A percentile compares a stretch with the other conserved stretches of the same genome.
Evolutionary conservation across 1,139 yeast genomes (phyloP).

Genomic region (Nakaseomyces glabratus): DNA sequence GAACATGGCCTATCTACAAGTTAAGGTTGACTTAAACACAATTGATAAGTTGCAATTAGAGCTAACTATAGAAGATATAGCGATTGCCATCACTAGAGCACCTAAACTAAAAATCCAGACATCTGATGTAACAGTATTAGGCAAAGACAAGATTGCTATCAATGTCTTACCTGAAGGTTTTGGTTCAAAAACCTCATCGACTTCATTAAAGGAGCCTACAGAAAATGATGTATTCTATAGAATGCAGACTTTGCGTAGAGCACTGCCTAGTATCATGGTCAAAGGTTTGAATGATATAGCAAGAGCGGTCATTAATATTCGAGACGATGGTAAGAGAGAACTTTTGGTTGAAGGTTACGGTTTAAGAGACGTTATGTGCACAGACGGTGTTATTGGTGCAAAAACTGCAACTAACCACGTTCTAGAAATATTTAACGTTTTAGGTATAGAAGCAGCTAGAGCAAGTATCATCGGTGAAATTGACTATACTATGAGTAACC

Average conservation of each 20-base stretch:
- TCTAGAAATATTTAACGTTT: slow-evolving; percentile 75
- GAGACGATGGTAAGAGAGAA: slow-evolving; percentile 76
- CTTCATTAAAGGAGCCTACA: slow-evolving; percentile 37
- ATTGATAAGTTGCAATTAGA: slow-evolving; percentile 88
- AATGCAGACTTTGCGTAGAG: slow-evolving; percentile 82
- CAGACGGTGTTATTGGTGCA: slow-evolving; percentile 90
- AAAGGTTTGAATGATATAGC: slow-evolving; percentile 87
- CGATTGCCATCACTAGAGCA: slow-evolving; percentile 69
- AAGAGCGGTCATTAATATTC: slow-evolving; percentile 92
- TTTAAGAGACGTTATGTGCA: slow-evolving; percentile 88
- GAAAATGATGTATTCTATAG: slow-evolving; percentile 69
- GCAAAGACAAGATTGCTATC: slow-evolving; percentile 67
- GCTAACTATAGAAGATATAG: slow-evolving; percentile 75
- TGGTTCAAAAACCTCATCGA: slow-evolving; percentile 35
- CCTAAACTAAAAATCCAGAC: slow-evolving; percentile 80
- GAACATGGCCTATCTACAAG: slow-evolving; percentile 66
- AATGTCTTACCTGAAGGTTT: slow-evolving; percentile 52
- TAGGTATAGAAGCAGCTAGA: slow-evolving; percentile 98
- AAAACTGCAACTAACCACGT: slow-evolving; percentile 88
- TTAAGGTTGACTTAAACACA: slow-evolving; percentile 73
- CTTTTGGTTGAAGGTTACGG: slow-evolving; percentile 97
- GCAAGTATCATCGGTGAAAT: slow-evolving; percentile 87
- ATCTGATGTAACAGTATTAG: slow-evolving; percentile 61
- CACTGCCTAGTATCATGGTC: slow-evolving; percentile 77
- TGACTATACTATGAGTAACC: slow-evolving; percentile 96